Evolutionary conservation across 129 eudicot species (phyloP).

Genomic region (Gnaphalium uliginosum): DNA sequence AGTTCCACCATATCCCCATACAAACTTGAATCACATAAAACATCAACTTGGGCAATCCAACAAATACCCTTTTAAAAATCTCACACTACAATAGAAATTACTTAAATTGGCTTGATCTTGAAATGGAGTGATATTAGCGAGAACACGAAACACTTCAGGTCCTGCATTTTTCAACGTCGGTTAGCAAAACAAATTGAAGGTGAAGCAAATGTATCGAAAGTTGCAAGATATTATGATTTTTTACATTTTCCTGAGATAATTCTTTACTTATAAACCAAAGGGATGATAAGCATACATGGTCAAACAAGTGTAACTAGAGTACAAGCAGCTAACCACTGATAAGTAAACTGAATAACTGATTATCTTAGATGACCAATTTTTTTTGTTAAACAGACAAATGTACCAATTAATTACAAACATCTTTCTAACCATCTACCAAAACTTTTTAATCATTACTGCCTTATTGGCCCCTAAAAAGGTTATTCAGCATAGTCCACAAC

Average conservation of each 20-base stretch:
- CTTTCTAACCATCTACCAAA: constrained; percentile 16
- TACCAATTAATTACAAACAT: not conserved
- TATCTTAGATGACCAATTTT: not conserved
- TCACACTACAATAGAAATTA: not conserved
- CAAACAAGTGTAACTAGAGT: not conserved
- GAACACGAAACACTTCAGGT: constrained; percentile 95
- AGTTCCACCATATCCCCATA: constrained; percentile 21
- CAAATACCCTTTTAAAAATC: constrained; percentile 7
- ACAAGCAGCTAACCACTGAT: constrained; percentile 20
- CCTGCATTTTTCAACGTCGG: constrained; percentile 55
- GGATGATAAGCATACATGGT: not conserved
- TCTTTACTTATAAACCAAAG: not conserved
- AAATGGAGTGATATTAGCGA: constrained; percentile 89
- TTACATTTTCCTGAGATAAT: not conserved
- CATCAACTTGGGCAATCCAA: constrained; percentile 31
- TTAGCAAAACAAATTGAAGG: not conserved
- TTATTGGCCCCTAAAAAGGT: not conserved
- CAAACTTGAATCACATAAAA: constrained; percentile 31
- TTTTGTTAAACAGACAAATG: not conserved
- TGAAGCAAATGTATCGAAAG: not conserved
- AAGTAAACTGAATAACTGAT: not conserved
- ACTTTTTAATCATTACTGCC: not conserved
- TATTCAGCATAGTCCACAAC: constrained; percentile 6
- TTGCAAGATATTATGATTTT: not conserved
- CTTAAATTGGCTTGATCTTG: constrained; percentile 94